A percentile compares a stretch with the other conserved stretches of the same genome.
Conservation (phyloP, 1,139 yeast genomes). For the Pichia sp. region DNA sequence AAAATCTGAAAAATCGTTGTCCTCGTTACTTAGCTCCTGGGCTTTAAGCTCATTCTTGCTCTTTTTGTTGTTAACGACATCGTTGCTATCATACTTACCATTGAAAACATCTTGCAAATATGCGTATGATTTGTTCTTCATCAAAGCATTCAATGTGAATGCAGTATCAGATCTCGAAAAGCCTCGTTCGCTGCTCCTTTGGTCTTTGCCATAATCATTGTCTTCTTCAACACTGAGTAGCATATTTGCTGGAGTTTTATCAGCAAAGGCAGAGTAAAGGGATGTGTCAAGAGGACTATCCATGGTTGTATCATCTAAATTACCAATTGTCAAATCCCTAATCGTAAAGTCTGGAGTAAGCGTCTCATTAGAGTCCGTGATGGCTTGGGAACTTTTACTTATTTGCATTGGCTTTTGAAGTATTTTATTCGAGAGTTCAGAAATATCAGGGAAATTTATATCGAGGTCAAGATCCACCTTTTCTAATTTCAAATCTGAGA, state of each 20-base stretch:
- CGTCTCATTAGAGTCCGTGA: slow-evolving; percentile 16
- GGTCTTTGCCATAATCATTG: not conserved
- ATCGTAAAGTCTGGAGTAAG: slow-evolving; percentile 7
- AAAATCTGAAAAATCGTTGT: not conserved
- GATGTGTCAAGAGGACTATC: slow-evolving; percentile 19
- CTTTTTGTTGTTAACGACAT: not conserved
- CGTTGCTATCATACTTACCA: slow-evolving; percentile 16
- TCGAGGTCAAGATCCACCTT: slow-evolving; percentile 7
- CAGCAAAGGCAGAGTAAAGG: slow-evolving; percentile 25
- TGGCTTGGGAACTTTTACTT: not conserved
- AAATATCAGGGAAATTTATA: slow-evolving; percentile 4
- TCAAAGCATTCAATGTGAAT: slow-evolving; percentile 10
- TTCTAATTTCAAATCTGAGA: slow-evolving; percentile 10
- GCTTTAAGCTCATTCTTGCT: no score
- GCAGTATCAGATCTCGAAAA: slow-evolving; percentile 4
- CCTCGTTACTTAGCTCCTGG: slow-evolving; percentile 1
- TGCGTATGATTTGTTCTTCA: slow-evolving; percentile 29
- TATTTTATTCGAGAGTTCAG: not conserved
- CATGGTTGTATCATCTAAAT: slow-evolving; percentile 9
- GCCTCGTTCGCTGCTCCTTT: not conserved
- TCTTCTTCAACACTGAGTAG: slow-evolving; percentile 20
- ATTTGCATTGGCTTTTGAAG: not conserved
- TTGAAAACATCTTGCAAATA: slow-evolving; percentile 29
- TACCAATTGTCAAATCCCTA: slow-evolving; percentile 6
- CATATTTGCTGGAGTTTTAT: slow-evolving; percentile 24